A percentile compares a stretch with the other conserved stretches of the same genome.
phyloP scores from a whole-genome alignment of 441 rosid species.

The Bocquillonia castaneifolia region DNA sequence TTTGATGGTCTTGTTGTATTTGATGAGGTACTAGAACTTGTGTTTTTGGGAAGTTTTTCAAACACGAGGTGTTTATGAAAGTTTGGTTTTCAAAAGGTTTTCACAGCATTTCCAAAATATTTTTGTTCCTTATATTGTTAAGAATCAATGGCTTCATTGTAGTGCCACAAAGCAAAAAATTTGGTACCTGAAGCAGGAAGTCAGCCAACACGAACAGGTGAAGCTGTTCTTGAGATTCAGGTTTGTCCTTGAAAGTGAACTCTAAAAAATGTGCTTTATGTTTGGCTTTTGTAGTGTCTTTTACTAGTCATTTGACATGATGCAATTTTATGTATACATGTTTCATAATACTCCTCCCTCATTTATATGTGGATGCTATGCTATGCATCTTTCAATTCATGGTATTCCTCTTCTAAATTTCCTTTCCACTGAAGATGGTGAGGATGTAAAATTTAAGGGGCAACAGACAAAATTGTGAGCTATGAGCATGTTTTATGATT shows the following conservation, averaged over 20 bases:
- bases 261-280: not conserved
- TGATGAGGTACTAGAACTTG: slow-evolving; percentile 63
- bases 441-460: not conserved
- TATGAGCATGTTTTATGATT: not conserved
- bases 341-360: not conserved
- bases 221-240: slow-evolving; percentile 97
- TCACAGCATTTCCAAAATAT: slow-evolving; percentile 20
- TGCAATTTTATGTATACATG: not conserved
- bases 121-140: slow-evolving; percentile 31
- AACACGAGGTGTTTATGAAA: slow-evolving; percentile 16
- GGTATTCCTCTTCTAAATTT: not conserved
- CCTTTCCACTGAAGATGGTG: not conserved
- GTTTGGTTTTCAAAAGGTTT: slow-evolving; percentile 6
- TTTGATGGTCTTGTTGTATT: slow-evolving; percentile 88
- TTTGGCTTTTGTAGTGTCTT: not conserved
- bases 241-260: slow-evolving; percentile 34
- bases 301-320: not conserved
- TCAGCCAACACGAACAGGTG: slow-evolving; percentile 98
- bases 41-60: slow-evolving; percentile 21
- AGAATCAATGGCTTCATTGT: slow-evolving; percentile 34
- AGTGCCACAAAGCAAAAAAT: slow-evolving; percentile 99
- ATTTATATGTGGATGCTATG: not conserved
- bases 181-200: slow-evolving; percentile 99
- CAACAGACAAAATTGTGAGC: not conserved
- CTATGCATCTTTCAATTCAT: not conserved